phyloP scores from a whole-genome alignment of 805 yeast species.

The Clavispora asparagi region DNA sequence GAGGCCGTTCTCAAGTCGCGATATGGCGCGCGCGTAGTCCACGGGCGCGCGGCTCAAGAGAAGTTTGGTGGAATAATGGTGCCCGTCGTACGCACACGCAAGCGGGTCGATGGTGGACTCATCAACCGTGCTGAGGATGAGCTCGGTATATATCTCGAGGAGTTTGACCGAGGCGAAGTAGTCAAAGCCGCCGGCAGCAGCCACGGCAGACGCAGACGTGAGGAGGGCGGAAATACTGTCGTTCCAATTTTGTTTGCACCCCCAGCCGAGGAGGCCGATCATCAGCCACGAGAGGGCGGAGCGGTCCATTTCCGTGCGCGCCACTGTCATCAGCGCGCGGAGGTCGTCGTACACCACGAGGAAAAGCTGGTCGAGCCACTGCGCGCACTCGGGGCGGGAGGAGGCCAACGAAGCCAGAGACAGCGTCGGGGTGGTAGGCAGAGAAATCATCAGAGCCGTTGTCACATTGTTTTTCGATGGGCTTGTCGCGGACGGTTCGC shows the following conservation, averaged over 20 bases:
- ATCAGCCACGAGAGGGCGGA: conserved; percentile 74
- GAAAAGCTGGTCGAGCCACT: conserved; percentile 76
- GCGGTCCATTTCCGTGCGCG: conserved; percentile 31
- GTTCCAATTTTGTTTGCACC: conserved; percentile 33
- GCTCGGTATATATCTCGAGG: conserved; percentile 42
- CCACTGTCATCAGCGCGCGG: conserved; percentile 22
- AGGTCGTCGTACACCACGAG: conserved; percentile 63
- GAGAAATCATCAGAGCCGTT: no score
- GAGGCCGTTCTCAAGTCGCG: conserved; percentile 20
- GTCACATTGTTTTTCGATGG: no score
- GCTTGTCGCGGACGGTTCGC: no score
- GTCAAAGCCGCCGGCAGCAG: conserved; percentile 56
- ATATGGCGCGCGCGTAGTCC: conserved; percentile 15
- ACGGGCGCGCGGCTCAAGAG: conserved; percentile 13
- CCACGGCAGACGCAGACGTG: conserved; percentile 44
- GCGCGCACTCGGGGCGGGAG: conserved; percentile 46
- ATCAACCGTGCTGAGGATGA: conserved; percentile 29
- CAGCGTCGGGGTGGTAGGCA: no score
- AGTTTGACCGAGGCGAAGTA: conserved; percentile 50
- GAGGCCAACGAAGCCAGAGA: no score
- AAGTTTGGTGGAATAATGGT: conserved; percentile 28
- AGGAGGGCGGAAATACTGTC: conserved; percentile 34
- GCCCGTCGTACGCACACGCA: conserved; percentile 22
- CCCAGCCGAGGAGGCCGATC: conserved; percentile 45
- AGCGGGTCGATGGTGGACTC: conserved; percentile 28